Evolutionary conservation across 2,329 filamentous ascomycete species (phyloP), one percentile per base, ranked within the genome.

Genomic region (Cladophialophora exuberans): DNA sequence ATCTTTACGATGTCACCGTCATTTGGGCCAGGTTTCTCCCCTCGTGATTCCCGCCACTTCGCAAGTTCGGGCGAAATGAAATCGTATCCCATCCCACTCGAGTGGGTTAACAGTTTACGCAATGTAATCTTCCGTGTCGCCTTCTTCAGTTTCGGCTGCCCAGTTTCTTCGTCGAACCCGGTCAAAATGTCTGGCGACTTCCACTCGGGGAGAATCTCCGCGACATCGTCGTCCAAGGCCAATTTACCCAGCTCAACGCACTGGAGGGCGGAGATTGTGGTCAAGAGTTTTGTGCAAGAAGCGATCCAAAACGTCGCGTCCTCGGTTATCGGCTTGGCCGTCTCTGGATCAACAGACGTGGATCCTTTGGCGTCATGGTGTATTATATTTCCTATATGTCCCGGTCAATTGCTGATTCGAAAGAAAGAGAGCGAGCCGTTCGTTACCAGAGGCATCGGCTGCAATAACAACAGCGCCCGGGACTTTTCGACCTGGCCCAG

Each of bases 201-300:
- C 0, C 85, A 70, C 26, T 80, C 79, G 0, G 81, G 82, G 1
- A 78, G 67, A 2, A 80, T 44, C 0, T 61, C 31, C 0, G 72
- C 69, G 0, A 83, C 61, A 49, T 82, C 76, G 2, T 73, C 74
- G 6, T 76, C 72, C 0, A 84, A 69, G 1, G 64, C 64, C 0
- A 83, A 62, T 0, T 77, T 65, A 0, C 79, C 79, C 5, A 77
- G 72, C 30, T 84, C 81, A 1, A 84, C 79, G 41, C 78, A 76
- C 54, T 83, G 79, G n/a, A 85, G 63, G 1, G 75, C 74, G 2
- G 80, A 76, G 47, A 85, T 74, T 1, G 75, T 74, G 2, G 81
- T 75, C 49, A 82, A 57, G 2, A 85, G 66, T 51, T 77, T 77
- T 10, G 73, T 76, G 39, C 57, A 57, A 6, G 61, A 64, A n/a